phyloP scores from a whole-genome alignment of 208 protist genomes.

The Balamuthia mandrillaris region DNA sequence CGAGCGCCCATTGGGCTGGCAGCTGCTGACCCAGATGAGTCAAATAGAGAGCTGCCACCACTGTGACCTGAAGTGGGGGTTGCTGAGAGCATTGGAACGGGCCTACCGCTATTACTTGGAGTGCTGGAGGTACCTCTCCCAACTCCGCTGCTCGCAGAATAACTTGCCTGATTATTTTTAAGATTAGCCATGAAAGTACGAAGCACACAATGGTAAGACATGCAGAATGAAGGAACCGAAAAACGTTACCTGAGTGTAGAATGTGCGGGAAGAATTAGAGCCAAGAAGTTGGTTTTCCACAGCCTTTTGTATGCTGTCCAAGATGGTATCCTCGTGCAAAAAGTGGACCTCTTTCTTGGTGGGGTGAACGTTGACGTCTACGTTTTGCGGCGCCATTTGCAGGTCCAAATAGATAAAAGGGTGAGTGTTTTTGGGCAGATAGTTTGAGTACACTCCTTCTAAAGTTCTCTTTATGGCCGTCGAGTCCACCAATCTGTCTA shows the following conservation, averaged over 20 bases:
- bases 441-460: slow-evolving; percentile 81
- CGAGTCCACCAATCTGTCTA: slow-evolving; percentile 78
- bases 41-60: too few relatives aligned
- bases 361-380: slow-evolving; percentile 99
- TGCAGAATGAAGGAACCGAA: too few relatives aligned
- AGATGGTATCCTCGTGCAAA: slow-evolving; percentile 67
- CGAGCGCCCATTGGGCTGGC: too few relatives aligned
- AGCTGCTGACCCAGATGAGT: too few relatives aligned
- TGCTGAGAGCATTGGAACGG: too few relatives aligned
- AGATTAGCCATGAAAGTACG: not conserved
- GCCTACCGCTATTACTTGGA: not conserved
- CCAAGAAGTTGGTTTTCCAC: slow-evolving; percentile 44
- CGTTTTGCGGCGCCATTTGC: slow-evolving; percentile 77
- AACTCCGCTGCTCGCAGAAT: not conserved
- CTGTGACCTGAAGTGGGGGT: too few relatives aligned
- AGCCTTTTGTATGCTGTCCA: slow-evolving; percentile 55
- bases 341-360: slow-evolving; percentile 85
- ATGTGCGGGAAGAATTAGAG: slow-evolving; percentile 55
- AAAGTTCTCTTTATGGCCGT: slow-evolving; percentile 79
- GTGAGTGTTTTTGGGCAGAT: slow-evolving; percentile 83
- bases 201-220: not conserved
- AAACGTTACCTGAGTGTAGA: not conserved
- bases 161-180: not conserved
- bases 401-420: slow-evolving; percentile 92
- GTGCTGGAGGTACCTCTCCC: too few relatives aligned